phyloP scores from a whole-genome alignment of 1,284 basidiomycete genomes.

The Apiotrichum porosum region DNA sequence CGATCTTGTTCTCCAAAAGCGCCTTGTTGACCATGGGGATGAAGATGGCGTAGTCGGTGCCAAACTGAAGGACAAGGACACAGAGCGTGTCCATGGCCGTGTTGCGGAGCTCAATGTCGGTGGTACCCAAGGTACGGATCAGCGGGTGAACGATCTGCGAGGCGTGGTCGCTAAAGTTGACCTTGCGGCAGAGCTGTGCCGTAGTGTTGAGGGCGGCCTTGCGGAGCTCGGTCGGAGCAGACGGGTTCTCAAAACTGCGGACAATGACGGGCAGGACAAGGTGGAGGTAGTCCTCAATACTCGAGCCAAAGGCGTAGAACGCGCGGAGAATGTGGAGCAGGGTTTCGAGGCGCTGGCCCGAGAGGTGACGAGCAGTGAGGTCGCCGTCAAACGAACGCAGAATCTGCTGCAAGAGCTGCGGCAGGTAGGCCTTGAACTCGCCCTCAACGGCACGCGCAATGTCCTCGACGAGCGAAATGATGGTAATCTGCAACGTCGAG shows the following conservation, averaged over 20 bases:
- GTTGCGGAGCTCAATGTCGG: constrained; percentile 70
- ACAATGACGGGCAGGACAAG: constrained; percentile 94
- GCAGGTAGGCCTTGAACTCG: constrained; percentile 97
- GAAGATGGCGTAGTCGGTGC: constrained; percentile 95
- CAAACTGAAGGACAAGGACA: constrained; percentile 86
- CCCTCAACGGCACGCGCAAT: constrained; percentile 93
- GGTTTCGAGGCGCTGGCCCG: constrained; percentile 81
- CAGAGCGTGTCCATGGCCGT: constrained; percentile 92
- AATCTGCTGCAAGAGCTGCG: constrained; percentile 82
- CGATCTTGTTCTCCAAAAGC: constrained; percentile 69
- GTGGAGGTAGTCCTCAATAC: constrained; percentile 97
- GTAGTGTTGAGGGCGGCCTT: constrained; percentile 89
- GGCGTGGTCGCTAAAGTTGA: constrained; percentile 99
- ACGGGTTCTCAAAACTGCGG: constrained; percentile 79
- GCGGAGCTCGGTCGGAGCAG: constrained; percentile 69
- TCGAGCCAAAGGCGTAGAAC: constrained; percentile 89
- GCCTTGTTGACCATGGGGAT: constrained; percentile 94
- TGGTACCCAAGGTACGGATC: constrained; percentile 77
- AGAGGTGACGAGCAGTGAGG: constrained; percentile 49
- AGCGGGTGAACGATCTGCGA: constrained; percentile 96
- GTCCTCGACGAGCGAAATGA: constrained; percentile 89
- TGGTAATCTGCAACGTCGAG: constrained; percentile 77
- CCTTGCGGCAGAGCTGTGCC: constrained; percentile 82
- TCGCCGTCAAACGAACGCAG: constrained; percentile 86
- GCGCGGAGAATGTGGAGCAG: constrained; percentile 72